A percentile compares a stretch with the other conserved stretches of the same genome.
Conservation (phyloP, 345 rosid genomes). For the Dipteronia dyeriana region DNA sequence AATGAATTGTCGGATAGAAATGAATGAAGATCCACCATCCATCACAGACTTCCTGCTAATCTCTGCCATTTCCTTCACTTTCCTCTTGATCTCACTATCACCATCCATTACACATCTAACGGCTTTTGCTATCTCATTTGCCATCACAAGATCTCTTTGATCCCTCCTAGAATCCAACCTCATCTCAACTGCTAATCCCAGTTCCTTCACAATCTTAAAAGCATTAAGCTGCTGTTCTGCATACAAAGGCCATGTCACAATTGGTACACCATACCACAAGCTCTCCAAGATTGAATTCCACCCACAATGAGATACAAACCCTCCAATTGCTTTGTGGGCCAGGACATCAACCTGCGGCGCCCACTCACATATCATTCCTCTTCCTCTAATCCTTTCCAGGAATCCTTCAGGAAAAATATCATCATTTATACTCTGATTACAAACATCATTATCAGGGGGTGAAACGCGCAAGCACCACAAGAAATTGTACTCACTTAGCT, state of each 20-base stretch:
- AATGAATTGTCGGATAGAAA: slow-evolving; percentile 26
- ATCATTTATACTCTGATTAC: neutral
- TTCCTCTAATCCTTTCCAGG: slow-evolving; percentile 24
- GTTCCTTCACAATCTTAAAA: slow-evolving; percentile 45
- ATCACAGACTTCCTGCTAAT: neutral
- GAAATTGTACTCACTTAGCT: slow-evolving; percentile 35
- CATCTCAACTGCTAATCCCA: slow-evolving; percentile 35
- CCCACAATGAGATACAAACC: slow-evolving; percentile 53
- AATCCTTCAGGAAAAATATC: slow-evolving; percentile 38
- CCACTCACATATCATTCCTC: slow-evolving; percentile 41
- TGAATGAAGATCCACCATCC: slow-evolving; percentile 45
- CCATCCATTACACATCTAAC: slow-evolving; percentile 6
- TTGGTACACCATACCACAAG: slow-evolving; percentile 50
- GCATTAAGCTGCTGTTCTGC: slow-evolving; percentile 62
- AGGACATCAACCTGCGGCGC: slow-evolving; percentile 44
- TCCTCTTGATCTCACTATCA: neutral
- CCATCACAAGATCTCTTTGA: slow-evolving; percentile 27
- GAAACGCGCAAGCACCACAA: slow-evolving; percentile 34
- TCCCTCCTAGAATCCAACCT: slow-evolving; percentile 30
- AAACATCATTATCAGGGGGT: neutral
- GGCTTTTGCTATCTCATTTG: slow-evolving; percentile 41
- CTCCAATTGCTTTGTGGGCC: slow-evolving; percentile 37
- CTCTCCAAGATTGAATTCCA: slow-evolving; percentile 57
- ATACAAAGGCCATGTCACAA: slow-evolving; percentile 48
- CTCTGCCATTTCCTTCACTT: neutral